Conservation (phyloP, 1,284 basidiomycete species). For the Heterobasidion annosum region DNA sequence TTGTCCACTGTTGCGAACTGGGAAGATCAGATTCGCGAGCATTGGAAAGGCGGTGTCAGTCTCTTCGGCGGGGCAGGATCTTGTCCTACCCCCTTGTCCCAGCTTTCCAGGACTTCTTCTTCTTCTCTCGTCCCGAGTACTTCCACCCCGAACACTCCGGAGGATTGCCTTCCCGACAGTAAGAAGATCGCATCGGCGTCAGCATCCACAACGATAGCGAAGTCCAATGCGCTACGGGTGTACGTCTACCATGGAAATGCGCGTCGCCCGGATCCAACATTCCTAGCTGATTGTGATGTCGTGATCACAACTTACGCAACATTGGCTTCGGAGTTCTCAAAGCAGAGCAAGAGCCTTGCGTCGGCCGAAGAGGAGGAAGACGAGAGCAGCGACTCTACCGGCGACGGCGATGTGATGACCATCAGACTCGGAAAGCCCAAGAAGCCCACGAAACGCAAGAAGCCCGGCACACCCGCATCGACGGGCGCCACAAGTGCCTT, state of each 20-base stretch:
- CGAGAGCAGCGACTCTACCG: slow-evolving; percentile 53
- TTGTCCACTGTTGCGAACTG: slow-evolving; percentile 96
- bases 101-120: background rate
- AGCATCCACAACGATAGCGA: background rate
- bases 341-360: slow-evolving; percentile 64
- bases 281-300: slow-evolving; percentile 89
- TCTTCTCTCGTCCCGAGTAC: slow-evolving; percentile 13
- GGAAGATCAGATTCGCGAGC: slow-evolving; percentile 97
- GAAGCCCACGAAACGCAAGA: slow-evolving; percentile 38
- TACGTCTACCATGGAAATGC: slow-evolving; percentile 96
- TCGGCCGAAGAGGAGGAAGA: slow-evolving; percentile 57
- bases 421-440: slow-evolving; percentile 46
- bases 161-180: background rate
- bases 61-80: slow-evolving; percentile 68
- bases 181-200: background rate
- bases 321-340: slow-evolving; percentile 90
- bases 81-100: slow-evolving; percentile 11
- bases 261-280: slow-evolving; percentile 77
- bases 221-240: slow-evolving; percentile 54
- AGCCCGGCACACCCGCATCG: slow-evolving; percentile 7
- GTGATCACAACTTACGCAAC: slow-evolving; percentile 98
- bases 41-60: slow-evolving; percentile 81
- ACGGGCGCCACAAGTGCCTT: slow-evolving; percentile 76
- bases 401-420: slow-evolving; percentile 62
- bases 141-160: slow-evolving; percentile 4